A percentile compares a stretch with the other conserved stretches of the same genome.
Evolutionary conservation across 768 basidiomycete species (phyloP).

Genomic region (Fistulinella prunicolor): DNA sequence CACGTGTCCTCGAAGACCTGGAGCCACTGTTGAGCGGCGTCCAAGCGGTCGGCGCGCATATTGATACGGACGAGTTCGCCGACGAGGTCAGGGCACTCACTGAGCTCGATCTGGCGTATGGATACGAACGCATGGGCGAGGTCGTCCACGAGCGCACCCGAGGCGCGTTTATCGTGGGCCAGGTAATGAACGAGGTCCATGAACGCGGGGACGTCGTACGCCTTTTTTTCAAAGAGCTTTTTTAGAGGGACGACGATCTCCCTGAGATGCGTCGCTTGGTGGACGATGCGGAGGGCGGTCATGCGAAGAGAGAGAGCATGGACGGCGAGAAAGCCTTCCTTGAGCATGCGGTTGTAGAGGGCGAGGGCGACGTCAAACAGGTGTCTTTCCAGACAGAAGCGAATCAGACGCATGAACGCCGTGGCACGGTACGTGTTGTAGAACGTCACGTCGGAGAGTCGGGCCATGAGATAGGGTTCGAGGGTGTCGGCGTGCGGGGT

Average conservation of each 20-base stretch:
- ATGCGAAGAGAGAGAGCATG: conserved; percentile 41
- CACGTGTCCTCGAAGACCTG: conserved; percentile 25
- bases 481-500: conserved; percentile 19
- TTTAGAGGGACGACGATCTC: conserved; percentile 4
- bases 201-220: conserved; percentile 23
- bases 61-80: conserved; percentile 38
- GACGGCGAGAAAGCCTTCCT: conserved; percentile 38
- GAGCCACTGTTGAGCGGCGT: conserved; percentile 31
- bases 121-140: conserved; percentile 21
- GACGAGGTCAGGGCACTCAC: conserved; percentile 34
- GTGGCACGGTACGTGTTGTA: conserved; percentile 27
- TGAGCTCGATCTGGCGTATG: conserved; percentile 16
- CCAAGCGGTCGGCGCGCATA: conserved; percentile 31
- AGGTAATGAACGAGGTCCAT: conserved; percentile 28
- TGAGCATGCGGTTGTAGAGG: conserved; percentile 42
- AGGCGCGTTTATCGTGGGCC: conserved; percentile 9
- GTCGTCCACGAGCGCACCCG: conserved; percentile 20
- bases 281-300: conserved; percentile 31
- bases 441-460: conserved; percentile 23
- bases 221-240: conserved; percentile 11
- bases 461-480: conserved; percentile 20
- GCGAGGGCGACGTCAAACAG: conserved; percentile 37
- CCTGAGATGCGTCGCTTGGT: not conserved
- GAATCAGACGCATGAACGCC: conserved; percentile 40
- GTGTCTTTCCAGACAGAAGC: conserved; percentile 39